Percentiles rank a stretch among this genome's conserved stretches.
These are phyloP conservation scores for Lichtheimia corymbifera DNA, from an alignment of 371 early-diverging fungal species.

Conservation along the genomic window DNA sequence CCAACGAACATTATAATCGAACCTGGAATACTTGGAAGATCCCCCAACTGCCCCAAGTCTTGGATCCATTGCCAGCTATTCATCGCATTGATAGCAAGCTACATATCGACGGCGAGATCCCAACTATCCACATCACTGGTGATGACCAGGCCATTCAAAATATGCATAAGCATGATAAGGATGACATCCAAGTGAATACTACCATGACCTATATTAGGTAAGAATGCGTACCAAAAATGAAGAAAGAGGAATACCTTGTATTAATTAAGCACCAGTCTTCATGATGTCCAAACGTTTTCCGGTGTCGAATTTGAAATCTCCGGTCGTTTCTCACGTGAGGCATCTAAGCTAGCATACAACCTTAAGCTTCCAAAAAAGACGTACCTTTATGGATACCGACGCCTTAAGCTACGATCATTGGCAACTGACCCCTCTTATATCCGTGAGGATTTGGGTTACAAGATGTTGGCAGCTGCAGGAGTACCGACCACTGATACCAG, in stretches of 20 bases:
- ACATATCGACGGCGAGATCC: slow-evolving; percentile 19
- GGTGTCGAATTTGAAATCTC: slow-evolving; percentile 26
- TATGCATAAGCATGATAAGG: slow-evolving; percentile 12
- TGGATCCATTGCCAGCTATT: slow-evolving; percentile 16
- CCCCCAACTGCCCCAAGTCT: slow-evolving; percentile 6
- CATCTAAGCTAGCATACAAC: slow-evolving; percentile 37
- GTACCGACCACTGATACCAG: slow-evolving; percentile 24
- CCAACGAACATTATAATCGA: slow-evolving; percentile 25
- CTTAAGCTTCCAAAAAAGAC: slow-evolving; percentile 25
- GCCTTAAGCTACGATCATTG: slow-evolving; percentile 34
- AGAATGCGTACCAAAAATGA: not conserved
- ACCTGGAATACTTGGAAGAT: slow-evolving; percentile 13
- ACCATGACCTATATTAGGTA: slow-evolving; percentile 22
- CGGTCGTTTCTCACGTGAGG: slow-evolving; percentile 31
- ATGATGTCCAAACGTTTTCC: slow-evolving; percentile 17
- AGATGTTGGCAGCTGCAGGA: slow-evolving; percentile 25
- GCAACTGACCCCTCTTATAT: slow-evolving; percentile 40
- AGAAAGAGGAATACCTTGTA: not conserved
- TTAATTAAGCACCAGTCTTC: slow-evolving; percentile 11
- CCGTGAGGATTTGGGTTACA: slow-evolving; percentile 34
- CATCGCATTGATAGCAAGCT: slow-evolving; percentile 21
- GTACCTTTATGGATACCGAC: slow-evolving; percentile 22
- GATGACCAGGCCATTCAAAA: slow-evolving; percentile 15
- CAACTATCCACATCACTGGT: slow-evolving; percentile 20
- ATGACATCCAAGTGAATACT: slow-evolving; percentile 10